Conservation (phyloP, 805 yeast genomes). For the Starmerella apicola region DNA sequence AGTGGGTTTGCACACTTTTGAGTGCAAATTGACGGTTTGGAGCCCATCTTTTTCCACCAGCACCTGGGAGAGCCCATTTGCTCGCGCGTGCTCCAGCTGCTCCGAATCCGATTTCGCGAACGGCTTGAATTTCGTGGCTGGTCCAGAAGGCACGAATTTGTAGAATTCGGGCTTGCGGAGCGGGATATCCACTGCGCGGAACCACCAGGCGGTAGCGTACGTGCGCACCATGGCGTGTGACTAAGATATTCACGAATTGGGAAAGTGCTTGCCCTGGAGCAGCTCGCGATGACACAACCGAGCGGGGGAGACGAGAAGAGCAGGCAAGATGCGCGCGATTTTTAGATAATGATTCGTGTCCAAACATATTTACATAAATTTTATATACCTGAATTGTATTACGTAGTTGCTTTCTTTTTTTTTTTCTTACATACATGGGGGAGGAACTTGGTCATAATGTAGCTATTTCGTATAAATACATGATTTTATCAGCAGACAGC, state of each 20-base stretch:
- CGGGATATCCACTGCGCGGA: conserved; percentile 73
- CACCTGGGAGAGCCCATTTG: conserved; percentile 24
- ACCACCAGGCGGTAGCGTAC: conserved; percentile 40
- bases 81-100: conserved; percentile 43
- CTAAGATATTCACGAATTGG: background rate
- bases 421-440: too few relatives aligned
- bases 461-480: too few relatives aligned
- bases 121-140: conserved; percentile 48
- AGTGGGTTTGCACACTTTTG: conserved; percentile 48
- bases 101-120: conserved; percentile 54
- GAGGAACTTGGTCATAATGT: too few relatives aligned
- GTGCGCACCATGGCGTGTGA: background rate
- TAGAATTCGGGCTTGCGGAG: conserved; percentile 50
- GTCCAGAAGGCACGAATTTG: conserved; percentile 37
- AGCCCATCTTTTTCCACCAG: conserved; percentile 73
- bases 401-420: too few relatives aligned
- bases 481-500: too few relatives aligned
- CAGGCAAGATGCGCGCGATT: too few relatives aligned
- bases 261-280: background rate
- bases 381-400: too few relatives aligned
- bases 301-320: too few relatives aligned
- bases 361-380: too few relatives aligned
- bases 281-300: too few relatives aligned
- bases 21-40: conserved; percentile 53
- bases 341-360: too few relatives aligned